phyloP scores from a whole-genome alignment of 2,329 filamentous ascomycete genomes.

The Pyricularia grisea region DNA sequence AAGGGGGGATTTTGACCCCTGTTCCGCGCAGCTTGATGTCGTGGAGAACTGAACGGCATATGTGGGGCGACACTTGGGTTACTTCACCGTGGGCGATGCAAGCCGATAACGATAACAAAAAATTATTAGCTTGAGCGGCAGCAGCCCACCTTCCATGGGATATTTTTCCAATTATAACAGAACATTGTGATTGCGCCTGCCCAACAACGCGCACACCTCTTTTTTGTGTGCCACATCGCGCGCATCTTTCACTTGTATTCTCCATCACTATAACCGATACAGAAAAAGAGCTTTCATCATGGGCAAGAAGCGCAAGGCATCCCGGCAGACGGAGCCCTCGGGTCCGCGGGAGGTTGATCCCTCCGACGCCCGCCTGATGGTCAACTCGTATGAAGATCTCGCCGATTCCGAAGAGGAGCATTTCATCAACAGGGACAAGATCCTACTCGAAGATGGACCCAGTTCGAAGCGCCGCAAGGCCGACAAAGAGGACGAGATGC shows the following conservation, averaged over 20 bases:
- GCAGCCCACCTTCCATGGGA: not conserved
- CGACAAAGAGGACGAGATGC: conserved; percentile 49
- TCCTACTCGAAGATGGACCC: conserved; percentile 75
- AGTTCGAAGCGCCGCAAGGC: conserved; percentile 63
- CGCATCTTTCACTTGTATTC: not conserved
- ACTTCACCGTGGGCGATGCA: not conserved
- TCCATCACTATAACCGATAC: not conserved
- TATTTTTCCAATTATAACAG: not conserved
- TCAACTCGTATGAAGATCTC: conserved; percentile 68
- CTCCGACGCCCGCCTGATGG: conserved; percentile 51
- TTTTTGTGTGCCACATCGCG: too few relatives aligned
- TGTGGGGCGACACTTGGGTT: not conserved
- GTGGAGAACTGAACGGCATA: not conserved
- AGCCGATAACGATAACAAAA: not conserved
- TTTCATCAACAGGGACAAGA: conserved; percentile 75
- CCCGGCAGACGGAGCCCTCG: conserved; percentile 32
- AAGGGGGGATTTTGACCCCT: not conserved
- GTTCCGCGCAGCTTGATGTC: not conserved
- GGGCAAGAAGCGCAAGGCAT: conserved; percentile 64
- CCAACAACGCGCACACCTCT: not conserved
- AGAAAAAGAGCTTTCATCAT: conserved; percentile 29
- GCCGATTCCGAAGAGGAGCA: conserved; percentile 94
- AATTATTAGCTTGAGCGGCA: not conserved
- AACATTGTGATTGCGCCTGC: not conserved
- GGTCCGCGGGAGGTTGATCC: conserved; percentile 47